These are phyloP conservation scores for Chrysoporthe austroafricana DNA, from an alignment of 2,329 filamentous ascomycete genomes.

Conservation along the genomic window DNA sequence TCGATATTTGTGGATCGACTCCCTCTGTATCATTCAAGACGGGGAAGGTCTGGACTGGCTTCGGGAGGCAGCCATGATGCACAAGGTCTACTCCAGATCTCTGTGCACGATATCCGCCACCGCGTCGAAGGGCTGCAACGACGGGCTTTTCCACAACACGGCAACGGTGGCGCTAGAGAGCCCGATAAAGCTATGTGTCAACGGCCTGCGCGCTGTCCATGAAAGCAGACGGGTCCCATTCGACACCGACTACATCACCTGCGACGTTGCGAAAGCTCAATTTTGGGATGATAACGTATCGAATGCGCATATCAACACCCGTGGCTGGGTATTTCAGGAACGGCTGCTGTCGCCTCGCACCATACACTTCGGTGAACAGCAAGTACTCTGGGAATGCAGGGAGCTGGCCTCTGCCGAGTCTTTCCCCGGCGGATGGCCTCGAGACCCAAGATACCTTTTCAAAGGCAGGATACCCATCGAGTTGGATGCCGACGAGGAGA, in stretches of 20 bases:
- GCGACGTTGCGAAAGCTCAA: not conserved
- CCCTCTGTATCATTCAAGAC: not conserved
- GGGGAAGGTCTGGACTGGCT: not conserved
- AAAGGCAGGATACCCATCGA: not conserved
- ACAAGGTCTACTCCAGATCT: not conserved
- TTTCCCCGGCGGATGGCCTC: not conserved
- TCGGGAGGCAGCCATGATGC: not conserved
- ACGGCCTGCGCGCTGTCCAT: not conserved
- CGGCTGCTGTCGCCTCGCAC: slow-evolving; percentile 9
- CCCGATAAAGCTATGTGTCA: not conserved
- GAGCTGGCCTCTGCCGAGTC: not conserved
- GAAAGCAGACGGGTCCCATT: no score
- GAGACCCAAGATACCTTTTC: not conserved
- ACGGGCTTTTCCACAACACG: not conserved
- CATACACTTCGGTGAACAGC: slow-evolving; percentile 8
- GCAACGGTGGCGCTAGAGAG: not conserved
- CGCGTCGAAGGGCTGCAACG: not conserved
- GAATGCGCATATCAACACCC: not conserved
- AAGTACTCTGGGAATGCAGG: slow-evolving; percentile 7
- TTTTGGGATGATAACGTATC: not conserved
- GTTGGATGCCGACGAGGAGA: not conserved
- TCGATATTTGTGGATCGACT: slow-evolving; percentile 1
- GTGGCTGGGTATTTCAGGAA: slow-evolving; percentile 5
- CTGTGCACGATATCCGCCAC: not conserved
- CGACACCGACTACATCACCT: not conserved